These are phyloP conservation scores for Fusarium nodosum DNA, from an alignment of 2,329 filamentous ascomycete species.

Conservation along the genomic window DNA sequence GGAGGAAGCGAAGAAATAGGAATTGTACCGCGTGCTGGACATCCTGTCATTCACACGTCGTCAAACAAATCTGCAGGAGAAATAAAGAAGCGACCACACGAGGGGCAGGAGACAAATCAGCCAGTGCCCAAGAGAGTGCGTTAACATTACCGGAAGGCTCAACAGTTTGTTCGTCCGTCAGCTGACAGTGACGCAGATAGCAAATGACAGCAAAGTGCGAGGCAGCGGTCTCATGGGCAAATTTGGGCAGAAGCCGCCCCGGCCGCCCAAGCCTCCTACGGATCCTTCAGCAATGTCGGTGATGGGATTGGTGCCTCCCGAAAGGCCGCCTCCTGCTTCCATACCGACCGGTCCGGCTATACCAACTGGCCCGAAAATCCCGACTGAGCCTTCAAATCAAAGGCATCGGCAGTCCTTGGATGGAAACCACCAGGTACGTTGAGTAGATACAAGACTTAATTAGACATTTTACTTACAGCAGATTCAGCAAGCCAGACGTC, in stretches of 20 bases:
- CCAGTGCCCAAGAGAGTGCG: slow-evolving; percentile 60
- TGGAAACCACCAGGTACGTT: slow-evolving; percentile 43
- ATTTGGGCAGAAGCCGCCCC: slow-evolving; percentile 53
- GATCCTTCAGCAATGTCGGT: slow-evolving; percentile 68
- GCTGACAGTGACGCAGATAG: slow-evolving; percentile 51
- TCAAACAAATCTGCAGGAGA: slow-evolving; percentile 41
- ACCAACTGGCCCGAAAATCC: slow-evolving; percentile 31
- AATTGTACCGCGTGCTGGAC: slow-evolving; percentile 49
- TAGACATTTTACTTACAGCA: slow-evolving; percentile 33
- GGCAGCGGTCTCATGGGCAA: slow-evolving; percentile 55
- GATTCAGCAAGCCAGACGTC: slow-evolving; percentile 33
- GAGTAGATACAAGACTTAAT: neutral
- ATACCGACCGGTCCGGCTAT: slow-evolving; percentile 31
- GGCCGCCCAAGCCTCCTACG: slow-evolving; percentile 52
- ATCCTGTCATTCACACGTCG: slow-evolving; percentile 59
- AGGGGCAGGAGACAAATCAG: slow-evolving; percentile 53
- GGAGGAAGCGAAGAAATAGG: slow-evolving; percentile 30
- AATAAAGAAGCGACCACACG: slow-evolving; percentile 60
- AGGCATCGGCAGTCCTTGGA: slow-evolving; percentile 34
- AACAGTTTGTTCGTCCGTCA: neutral
- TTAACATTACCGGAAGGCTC: slow-evolving; percentile 27
- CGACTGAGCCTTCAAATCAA: slow-evolving; percentile 42
- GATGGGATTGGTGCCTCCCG: slow-evolving; percentile 63
- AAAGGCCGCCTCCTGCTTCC: slow-evolving; percentile 57
- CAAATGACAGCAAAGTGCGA: slow-evolving; percentile 51